Percentiles rank a stretch among this genome's conserved stretches.
Evolutionary conservation across 257 asterid genomes (phyloP).

Genomic region (Primulina huaijiensis): DNA sequence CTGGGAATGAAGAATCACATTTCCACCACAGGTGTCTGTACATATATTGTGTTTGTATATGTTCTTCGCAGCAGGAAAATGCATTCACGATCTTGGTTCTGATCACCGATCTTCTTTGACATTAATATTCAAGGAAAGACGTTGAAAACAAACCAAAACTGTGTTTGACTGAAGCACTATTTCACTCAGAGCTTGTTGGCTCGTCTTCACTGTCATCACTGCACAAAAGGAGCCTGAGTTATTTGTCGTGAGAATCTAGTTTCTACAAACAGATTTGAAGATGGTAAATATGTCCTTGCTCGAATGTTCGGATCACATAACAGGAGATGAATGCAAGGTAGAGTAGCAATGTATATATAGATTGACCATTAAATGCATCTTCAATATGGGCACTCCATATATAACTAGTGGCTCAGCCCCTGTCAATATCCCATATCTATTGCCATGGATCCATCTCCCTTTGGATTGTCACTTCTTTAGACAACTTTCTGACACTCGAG

Average conservation of each 20-base stretch:
- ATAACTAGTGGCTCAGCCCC: too few species aligned
- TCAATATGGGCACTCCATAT: too few species aligned
- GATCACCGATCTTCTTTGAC: not conserved
- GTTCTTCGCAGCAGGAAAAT: conserved; percentile 7
- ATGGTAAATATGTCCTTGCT: too few species aligned
- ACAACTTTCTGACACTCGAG: not conserved
- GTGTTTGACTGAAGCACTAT: not conserved
- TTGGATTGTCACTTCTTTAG: not conserved
- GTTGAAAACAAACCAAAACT: not conserved
- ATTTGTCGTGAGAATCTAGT: not conserved
- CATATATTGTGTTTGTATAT: too few species aligned
- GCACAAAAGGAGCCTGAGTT: conserved; percentile 29
- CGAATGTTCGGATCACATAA: too few species aligned
- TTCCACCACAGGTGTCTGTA: not conserved
- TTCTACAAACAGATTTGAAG: not conserved
- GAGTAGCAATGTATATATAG: too few species aligned
- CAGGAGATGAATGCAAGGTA: too few species aligned
- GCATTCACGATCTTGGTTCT: not conserved
- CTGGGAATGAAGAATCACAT: conserved; percentile 9
- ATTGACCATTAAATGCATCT: too few species aligned
- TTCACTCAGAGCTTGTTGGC: conserved; percentile 29
- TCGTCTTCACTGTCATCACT: conserved; percentile 78
- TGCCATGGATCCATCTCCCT: too few species aligned
- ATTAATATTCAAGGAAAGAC: conserved; percentile 12
- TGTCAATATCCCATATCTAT: too few species aligned